Conservation (phyloP, 2,329 filamentous ascomycete species). For the Hymenotorrendiella dingleyae region DNA sequence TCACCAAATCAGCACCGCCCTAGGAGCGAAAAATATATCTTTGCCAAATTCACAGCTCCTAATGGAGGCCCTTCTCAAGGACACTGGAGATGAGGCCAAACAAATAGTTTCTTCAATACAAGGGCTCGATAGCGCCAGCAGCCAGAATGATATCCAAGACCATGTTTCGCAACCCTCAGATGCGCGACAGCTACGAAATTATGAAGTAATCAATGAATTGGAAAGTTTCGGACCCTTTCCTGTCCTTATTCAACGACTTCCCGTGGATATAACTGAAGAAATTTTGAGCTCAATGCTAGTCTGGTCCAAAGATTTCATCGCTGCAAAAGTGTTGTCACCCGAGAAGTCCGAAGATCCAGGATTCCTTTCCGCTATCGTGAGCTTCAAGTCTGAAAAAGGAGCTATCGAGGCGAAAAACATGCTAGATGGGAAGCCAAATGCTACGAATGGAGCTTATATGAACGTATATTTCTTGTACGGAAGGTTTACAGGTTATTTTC, state of each 20-base stretch:
- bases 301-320: constrained; percentile 50
- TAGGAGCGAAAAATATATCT: too few relatives aligned
- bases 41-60: too few relatives aligned
- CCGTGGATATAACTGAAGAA: constrained; percentile 47
- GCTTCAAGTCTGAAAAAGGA: constrained; percentile 46
- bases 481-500: constrained; percentile 32
- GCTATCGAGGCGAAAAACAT: constrained; percentile 52
- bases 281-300: constrained; percentile 51
- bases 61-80: too few relatives aligned
- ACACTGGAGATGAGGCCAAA: too few relatives aligned
- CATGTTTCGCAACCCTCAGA: too few relatives aligned
- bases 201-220: constrained; percentile 18
- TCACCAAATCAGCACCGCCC: background rate
- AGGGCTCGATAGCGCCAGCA: too few relatives aligned
- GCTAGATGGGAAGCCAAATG: constrained; percentile 50
- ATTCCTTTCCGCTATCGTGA: constrained; percentile 46
- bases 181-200: too few relatives aligned
- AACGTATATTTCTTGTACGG: constrained; percentile 50
- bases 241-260: constrained; percentile 49
- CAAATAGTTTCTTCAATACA: too few relatives aligned
- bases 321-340: constrained; percentile 46
- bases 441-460: constrained; percentile 45
- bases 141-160: too few relatives aligned
- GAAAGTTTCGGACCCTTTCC: constrained; percentile 30
- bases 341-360: constrained; percentile 45